Evolutionary conservation across 2,329 filamentous ascomycete genomes (phyloP), one percentile per base, ranked within the genome.

Genomic region (Neodidymelliopsis sp.): DNA sequence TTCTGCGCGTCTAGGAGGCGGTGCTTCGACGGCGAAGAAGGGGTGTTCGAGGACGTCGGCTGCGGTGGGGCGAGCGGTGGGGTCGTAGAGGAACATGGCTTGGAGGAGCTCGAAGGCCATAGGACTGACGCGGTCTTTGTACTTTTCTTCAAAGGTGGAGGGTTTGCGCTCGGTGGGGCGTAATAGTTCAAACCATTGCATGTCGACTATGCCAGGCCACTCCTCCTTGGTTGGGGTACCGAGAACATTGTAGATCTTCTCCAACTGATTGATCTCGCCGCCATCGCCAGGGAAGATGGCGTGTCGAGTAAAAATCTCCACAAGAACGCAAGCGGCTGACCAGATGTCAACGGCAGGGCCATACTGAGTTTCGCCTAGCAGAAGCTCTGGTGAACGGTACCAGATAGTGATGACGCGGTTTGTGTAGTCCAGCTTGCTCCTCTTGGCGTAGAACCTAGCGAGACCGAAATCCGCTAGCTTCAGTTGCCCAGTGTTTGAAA

Each of bases 321-420:
- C 87, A 69, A 97, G 87, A 1, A 99, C 94, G 67, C 94, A 99
- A 1, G 93, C 94, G 2, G 94, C 94, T 66, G 91, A 96, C 94
- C 94, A 99, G 25, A 97, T 88, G 71, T 99, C 94, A 56, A 99
- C 91, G 19, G 93, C 93, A 0, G 94, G 91, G 0, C 94, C 97
- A 75, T 99, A 99, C 72, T 99, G 94, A n/a, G 90, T 85, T 35
- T 88, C 90, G 2, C 94, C 94, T 1, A 99, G 83, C 1, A 99
- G 84, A 4, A 99, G 81, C 73, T 99, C 94, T 0, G 94, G 94
- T 0, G 94, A 94, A 13, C 94, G 89, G 67, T 99, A 99, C 95
- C 95, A 99, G 59, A 99, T 97, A 2, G 94, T 99, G 69, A 99
- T 96, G 62, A 99, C 95, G 25, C 94, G 89, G 69, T 99, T 99